A percentile compares a stretch with the other conserved stretches of the same genome.
Conservation (phyloP, 495 filamentous ascomycete genomes). For the Neurospora sp. region DNA sequence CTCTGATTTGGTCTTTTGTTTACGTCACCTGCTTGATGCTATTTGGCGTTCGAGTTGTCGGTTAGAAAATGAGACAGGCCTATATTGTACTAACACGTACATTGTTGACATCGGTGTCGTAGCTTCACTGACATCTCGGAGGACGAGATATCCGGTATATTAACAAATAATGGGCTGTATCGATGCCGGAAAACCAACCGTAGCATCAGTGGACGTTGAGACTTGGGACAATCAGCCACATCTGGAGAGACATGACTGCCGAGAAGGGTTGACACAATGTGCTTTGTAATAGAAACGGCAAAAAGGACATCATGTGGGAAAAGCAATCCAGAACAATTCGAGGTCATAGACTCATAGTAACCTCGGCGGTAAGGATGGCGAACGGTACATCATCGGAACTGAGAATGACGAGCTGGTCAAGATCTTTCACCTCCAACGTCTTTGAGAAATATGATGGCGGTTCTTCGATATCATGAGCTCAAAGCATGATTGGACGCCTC, state of each 20-base stretch:
- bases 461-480: neutral
- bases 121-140: neutral
- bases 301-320: neutral
- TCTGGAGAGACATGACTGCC: neutral
- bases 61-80: neutral
- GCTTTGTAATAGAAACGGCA: neutral
- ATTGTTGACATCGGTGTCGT: neutral
- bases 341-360: neutral
- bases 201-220: neutral
- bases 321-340: neutral
- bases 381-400: neutral
- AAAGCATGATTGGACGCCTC: neutral
- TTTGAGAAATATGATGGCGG: neutral
- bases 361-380: neutral
- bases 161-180: neutral
- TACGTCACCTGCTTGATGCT: neutral
- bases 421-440: neutral
- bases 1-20: neutral
- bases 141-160: neutral
- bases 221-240: neutral
- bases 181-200: neutral
- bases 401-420: neutral
- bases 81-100: neutral
- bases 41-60: neutral
- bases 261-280: neutral